Evolutionary conservation across 1,284 basidiomycete species (phyloP), one percentile per base, ranked within the genome.

Genomic region (Mycosarcoma maydis): DNA sequence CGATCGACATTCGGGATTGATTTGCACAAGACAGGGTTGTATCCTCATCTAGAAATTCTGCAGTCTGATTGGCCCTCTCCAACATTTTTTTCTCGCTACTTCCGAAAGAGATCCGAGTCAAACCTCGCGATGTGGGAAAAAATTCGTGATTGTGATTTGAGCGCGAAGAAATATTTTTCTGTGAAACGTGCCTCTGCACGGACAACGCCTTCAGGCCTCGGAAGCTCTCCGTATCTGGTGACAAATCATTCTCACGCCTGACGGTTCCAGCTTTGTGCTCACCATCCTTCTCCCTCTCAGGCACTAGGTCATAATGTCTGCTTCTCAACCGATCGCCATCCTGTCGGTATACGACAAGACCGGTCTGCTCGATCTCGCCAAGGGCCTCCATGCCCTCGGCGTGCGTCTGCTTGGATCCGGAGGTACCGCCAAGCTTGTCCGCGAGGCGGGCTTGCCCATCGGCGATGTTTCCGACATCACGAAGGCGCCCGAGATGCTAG

Each of bases 401-500:
- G 90, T 98, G 80, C 88, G 89, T 59, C 87, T 98, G 16, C 85
- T 98, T 23, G 96, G 94, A 58, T 95, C 92, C 39, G 96, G 96
- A 66, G 95, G 96, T 57, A 99, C 96, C 19, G 95, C 96, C 51
- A 97, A 95, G 85, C 92, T 92, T 83, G 95, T 99, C 82, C 89
- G 96, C 80, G 94, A 97, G 61, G 90, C 92, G 38, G 94, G 93
- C 17, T 88, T 98, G 65, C 86, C 89, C 47, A 94, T 98, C 76
- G 89, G 92, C 72, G 96, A 99, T 87, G 94, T 99, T 40, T 93
- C 94, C 19, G 92, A 94, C 80, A 91, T 98, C 84, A 98, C 96
- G 47, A 95, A 95, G 80, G 94, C 94, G 1, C 96, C 95, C n/a
- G 96, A 99, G 84, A 98, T 99, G 93, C 87, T 99, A 14, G 94